phyloP scores from a whole-genome alignment of 495 filamentous ascomycete species.

The Neurospora hispaniola region DNA sequence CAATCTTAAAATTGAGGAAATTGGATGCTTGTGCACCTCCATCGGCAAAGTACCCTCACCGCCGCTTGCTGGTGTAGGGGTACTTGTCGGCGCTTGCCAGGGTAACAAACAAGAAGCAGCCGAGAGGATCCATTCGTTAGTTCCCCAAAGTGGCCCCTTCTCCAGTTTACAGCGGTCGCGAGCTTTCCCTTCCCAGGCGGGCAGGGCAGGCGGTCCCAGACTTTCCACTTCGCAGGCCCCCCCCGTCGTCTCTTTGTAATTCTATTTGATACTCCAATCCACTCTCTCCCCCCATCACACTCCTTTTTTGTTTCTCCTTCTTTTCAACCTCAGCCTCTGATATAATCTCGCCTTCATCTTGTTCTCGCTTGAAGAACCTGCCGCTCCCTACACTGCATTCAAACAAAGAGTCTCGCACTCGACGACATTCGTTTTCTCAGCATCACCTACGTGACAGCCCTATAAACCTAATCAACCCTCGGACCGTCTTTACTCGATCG shows the following conservation, averaged over 20 bases:
- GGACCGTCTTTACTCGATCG: not conserved
- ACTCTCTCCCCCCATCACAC: slow-evolving; percentile 9
- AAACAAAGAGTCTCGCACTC: slow-evolving; percentile 20
- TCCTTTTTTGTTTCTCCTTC: slow-evolving; percentile 2
- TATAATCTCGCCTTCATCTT: not conserved
- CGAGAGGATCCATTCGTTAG: slow-evolving; percentile 1
- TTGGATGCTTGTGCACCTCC: slow-evolving; percentile 6
- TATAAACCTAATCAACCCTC: slow-evolving; percentile 1
- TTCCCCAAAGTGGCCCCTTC: slow-evolving; percentile 1
- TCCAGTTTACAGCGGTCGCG: no score
- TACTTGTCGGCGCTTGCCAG: slow-evolving; percentile 6
- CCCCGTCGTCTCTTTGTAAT: not conserved
- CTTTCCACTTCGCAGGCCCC: not conserved
- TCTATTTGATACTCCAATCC: slow-evolving; percentile 9
- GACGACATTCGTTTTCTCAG: slow-evolving; percentile 23
- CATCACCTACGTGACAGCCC: slow-evolving; percentile 5
- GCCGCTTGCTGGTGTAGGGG: slow-evolving; percentile 6
- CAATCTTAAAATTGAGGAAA: slow-evolving; percentile 26
- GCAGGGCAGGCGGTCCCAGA: not conserved
- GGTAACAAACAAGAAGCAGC: not conserved
- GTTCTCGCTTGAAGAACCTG: slow-evolving; percentile 11
- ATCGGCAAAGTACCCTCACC: slow-evolving; percentile 7
- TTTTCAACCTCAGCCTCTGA: slow-evolving; percentile 4
- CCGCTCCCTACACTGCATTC: slow-evolving; percentile 17
- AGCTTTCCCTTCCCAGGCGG: no score